phyloP scores from a whole-genome alignment of 345 rosid genomes.

The Boechera retrofracta region DNA sequence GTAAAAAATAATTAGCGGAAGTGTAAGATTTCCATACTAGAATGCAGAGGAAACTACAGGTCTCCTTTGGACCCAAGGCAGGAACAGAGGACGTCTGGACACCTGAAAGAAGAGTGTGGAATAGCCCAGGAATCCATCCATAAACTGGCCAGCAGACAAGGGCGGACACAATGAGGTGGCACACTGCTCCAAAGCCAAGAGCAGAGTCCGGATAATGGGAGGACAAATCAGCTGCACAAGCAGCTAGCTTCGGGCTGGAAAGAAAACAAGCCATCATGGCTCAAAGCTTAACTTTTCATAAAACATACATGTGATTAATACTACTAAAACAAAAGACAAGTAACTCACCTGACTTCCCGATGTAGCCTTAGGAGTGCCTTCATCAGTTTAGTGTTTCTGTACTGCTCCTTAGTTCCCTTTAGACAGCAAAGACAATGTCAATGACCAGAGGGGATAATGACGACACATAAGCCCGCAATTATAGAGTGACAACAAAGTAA shows the following conservation, averaged over 20 bases:
- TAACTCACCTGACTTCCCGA: conserved; percentile 85
- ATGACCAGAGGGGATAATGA: conserved; percentile 20
- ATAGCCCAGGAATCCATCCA: conserved; percentile 98
- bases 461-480: conserved; percentile 6
- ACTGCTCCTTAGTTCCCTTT: conserved; percentile 90
- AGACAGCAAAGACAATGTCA: conserved; percentile 37
- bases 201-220: conserved; percentile 88
- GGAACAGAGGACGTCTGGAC: conserved; percentile 72
- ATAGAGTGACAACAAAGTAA: conserved; percentile 17
- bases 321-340: conserved; percentile 27
- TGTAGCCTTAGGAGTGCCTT: conserved; percentile 84
- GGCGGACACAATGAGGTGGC: conserved; percentile 91
- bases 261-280: conserved; percentile 37
- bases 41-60: conserved; percentile 91
- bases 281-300: conserved; percentile 32
- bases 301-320: conserved; percentile 15
- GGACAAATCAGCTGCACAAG: conserved; percentile 92
- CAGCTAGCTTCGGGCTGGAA: conserved; percentile 95
- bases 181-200: conserved; percentile 92
- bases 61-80: conserved; percentile 95
- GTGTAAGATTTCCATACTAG: conserved; percentile 62
- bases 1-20: conserved; percentile 32
- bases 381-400: conserved; percentile 89
- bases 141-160: conserved; percentile 93
- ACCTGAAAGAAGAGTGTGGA: conserved; percentile 76